Conservation (phyloP, 768 basidiomycete genomes). For the Clathrus columnatus region DNA sequence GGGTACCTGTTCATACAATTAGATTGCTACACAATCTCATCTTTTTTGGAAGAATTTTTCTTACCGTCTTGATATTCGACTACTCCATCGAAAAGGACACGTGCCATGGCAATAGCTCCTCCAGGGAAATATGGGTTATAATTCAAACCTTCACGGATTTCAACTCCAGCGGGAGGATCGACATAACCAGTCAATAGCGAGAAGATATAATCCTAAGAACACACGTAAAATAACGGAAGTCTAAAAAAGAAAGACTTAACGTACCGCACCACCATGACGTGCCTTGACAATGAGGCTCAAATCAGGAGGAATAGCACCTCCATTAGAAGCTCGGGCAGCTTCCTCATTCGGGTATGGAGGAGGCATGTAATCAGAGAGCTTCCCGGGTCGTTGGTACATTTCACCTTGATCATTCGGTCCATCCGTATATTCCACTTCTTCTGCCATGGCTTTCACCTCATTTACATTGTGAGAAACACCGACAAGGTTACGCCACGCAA, state of each 20-base stretch:
- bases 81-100: conserved; percentile 88
- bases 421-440: conserved; percentile 94
- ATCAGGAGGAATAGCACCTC: conserved; percentile 94
- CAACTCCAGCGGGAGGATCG: conserved; percentile 92
- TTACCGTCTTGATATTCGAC: conserved; percentile 94
- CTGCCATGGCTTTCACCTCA: conserved; percentile 85
- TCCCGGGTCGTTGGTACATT: conserved; percentile 98
- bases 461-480: conserved; percentile 95
- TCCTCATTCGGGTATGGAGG: conserved; percentile 95
- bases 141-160: conserved; percentile 95
- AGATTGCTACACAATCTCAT: background rate
- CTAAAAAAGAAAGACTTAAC: conserved; percentile 27
- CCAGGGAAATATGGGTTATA: conserved; percentile 99
- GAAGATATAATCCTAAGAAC: conserved; percentile 84
- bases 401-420: conserved; percentile 92
- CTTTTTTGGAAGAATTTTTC: conserved; percentile 17
- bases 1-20: conserved; percentile 53
- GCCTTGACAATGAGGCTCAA: conserved; percentile 96
- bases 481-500: conserved; percentile 99
- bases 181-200: conserved; percentile 94
- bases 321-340: conserved; percentile 90
- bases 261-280: conserved; percentile 89
- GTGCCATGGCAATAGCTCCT: conserved; percentile 97
- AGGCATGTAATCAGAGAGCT: conserved; percentile 96
- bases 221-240: background rate